Percentiles rank a stretch among this genome's conserved stretches.
Conservation (phyloP, 352 stramenopile species). For the Phytopythium ostracodes region DNA sequence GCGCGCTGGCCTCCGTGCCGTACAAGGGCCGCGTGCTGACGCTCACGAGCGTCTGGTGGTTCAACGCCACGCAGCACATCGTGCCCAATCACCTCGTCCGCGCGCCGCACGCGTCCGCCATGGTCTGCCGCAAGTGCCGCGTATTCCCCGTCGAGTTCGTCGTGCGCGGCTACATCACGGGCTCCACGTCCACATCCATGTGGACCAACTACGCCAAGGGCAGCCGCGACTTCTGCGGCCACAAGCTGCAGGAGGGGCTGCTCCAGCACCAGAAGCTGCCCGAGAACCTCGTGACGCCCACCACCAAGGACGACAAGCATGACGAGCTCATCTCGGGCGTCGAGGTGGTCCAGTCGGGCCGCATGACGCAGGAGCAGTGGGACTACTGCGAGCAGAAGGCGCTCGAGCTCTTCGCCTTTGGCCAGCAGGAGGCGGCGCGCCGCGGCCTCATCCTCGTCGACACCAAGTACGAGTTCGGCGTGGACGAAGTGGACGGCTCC, state of each 20-base stretch:
- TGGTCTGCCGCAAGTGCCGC: conserved; percentile 94
- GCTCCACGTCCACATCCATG: conserved; percentile 97
- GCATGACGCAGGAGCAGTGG: conserved; percentile 97
- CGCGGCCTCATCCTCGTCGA: conserved; percentile 98
- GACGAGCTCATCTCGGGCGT: conserved; percentile 96
- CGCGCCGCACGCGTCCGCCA: conserved; percentile 94
- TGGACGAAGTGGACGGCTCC: conserved; percentile 72
- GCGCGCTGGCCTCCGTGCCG: conserved; percentile 92
- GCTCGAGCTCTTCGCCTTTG: conserved; percentile 91
- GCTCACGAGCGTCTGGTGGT: conserved; percentile 95
- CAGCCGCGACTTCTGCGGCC: conserved; percentile 95
- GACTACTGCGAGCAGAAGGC: conserved; percentile 93
- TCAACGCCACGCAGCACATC: conserved; percentile 94
- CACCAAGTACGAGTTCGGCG: conserved; percentile 95
- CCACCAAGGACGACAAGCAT: conserved; percentile 98
- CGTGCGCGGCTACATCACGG: conserved; percentile 95
- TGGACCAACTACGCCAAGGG: conserved; percentile 99
- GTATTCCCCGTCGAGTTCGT: conserved; percentile 99
- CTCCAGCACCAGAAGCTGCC: conserved; percentile 97
- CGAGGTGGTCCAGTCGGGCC: conserved; percentile 91
- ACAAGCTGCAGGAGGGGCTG: conserved; percentile 93
- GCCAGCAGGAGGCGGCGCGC: conserved; percentile 88
- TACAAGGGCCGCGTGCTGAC: conserved; percentile 98
- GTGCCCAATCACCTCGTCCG: conserved; percentile 96
- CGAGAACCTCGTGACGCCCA: conserved; percentile 95